Percentiles rank a stretch among this genome's conserved stretches.
phyloP scores from a whole-genome alignment of 169 alveolate genomes.

The Haemoproteus tartakovskyi region DNA sequence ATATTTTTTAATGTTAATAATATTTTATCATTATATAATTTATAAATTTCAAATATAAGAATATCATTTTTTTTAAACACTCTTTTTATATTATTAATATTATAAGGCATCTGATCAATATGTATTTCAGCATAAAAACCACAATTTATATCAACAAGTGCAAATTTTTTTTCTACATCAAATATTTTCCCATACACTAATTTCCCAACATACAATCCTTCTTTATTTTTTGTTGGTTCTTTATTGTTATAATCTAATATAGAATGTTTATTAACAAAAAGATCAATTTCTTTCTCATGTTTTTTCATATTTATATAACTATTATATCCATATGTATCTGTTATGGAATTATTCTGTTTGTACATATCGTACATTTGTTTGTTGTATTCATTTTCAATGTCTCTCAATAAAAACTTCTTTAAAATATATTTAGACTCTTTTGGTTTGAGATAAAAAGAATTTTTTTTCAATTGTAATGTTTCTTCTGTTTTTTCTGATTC shows the following conservation, averaged over 20 bases:
- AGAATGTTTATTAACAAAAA: slow-evolving; percentile 30
- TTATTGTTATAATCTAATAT: slow-evolving; percentile 62
- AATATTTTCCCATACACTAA: slow-evolving; percentile 64
- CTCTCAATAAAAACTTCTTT: slow-evolving; percentile 8
- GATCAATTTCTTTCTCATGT: slow-evolving; percentile 46
- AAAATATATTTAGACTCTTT: slow-evolving; percentile 1
- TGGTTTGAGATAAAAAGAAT: not conserved
- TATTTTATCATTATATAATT: slow-evolving; percentile 52
- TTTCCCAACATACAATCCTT: slow-evolving; percentile 61
- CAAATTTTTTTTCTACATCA: slow-evolving; percentile 44
- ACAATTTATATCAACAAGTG: slow-evolving; percentile 56
- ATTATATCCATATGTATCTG: slow-evolving; percentile 45
- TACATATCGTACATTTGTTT: slow-evolving; percentile 59
- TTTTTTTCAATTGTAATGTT: not conserved
- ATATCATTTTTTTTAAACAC: slow-evolving; percentile 62
- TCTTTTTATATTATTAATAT: slow-evolving; percentile 15
- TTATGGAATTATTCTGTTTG: slow-evolving; percentile 35
- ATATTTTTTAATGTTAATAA: slow-evolving; percentile 60
- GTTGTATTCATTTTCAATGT: slow-evolving; percentile 23
- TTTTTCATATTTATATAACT: slow-evolving; percentile 49
- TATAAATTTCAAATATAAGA: slow-evolving; percentile 57
- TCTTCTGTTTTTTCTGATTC: not conserved
- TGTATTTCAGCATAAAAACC: slow-evolving; percentile 58
- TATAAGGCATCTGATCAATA: slow-evolving; percentile 59
- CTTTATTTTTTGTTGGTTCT: slow-evolving; percentile 32